Conservation (phyloP, 805 yeast species). For the Ogataea trehalophila region DNA sequence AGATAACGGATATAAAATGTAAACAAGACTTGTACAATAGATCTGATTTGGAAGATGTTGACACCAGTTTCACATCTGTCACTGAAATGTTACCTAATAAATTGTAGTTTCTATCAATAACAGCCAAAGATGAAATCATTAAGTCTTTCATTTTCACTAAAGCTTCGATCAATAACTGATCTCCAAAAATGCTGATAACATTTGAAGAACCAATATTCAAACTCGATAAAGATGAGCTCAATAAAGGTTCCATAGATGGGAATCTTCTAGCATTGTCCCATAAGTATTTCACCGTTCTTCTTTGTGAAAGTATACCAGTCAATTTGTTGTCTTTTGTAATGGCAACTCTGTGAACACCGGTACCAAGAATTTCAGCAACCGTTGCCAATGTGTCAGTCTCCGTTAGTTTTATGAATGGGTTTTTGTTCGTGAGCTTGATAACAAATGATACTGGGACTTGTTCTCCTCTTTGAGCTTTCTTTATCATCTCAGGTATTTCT, state of each 20-base stretch:
- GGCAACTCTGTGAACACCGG: conserved; percentile 93
- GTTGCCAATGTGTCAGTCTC: conserved; percentile 63
- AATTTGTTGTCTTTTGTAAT: conserved; percentile 53
- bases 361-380: conserved; percentile 85
- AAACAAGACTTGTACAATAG: conserved; percentile 77
- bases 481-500: conserved; percentile 38
- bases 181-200: conserved; percentile 82
- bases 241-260: conserved; percentile 70
- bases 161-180: conserved; percentile 82
- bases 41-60: conserved; percentile 82
- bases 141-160: conserved; percentile 77
- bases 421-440: conserved; percentile 77
- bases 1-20: conserved; percentile 80
- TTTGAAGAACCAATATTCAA: conserved; percentile 67
- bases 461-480: conserved; percentile 76
- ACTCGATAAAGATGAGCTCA: conserved; percentile 63
- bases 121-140: conserved; percentile 87
- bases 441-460: conserved; percentile 91
- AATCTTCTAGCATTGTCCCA: conserved; percentile 94
- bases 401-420: conserved; percentile 76
- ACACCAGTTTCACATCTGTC: conserved; percentile 86
- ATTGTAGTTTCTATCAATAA: conserved; percentile 71
- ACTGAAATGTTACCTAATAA: conserved; percentile 90
- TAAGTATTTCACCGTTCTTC: conserved; percentile 75
- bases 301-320: conserved; percentile 84